Evolutionary conservation across 176 grass and related monocot genomes (phyloP), one percentile per base, ranked within the genome.

Genomic region (Triticum turgidum): DNA sequence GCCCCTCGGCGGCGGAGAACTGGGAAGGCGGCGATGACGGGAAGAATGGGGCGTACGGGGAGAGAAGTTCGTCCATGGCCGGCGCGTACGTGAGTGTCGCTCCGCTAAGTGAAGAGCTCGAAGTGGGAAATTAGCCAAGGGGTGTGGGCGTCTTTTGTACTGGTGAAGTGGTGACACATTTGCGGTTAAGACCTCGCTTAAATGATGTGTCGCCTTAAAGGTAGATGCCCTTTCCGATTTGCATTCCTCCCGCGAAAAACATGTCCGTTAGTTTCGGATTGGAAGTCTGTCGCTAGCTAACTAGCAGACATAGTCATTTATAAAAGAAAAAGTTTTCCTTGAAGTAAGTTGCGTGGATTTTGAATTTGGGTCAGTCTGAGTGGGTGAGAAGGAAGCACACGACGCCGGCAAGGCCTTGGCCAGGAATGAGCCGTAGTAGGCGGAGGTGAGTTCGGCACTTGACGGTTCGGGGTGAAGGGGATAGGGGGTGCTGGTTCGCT

Each of bases 41-140:
- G 22, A 75, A 75, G 38, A 68, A 14, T 6, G 41, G 29, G 15
- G 79, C 21, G 15, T 24, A 68, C 27, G 79, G 42, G 5, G 6
- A 51, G 10, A 81, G 63, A 44, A 81, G 41, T 42, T 68, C 79
- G 63, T 81, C 79, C 79, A 81, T 81, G 78, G 12, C 35, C n/a
- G 13, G 59, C 35, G 45, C 45, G 45, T 12, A 47, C 45, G 33
- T 37, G 35, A 6, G n/a, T 47, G 61, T 65, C 3, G 38, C 61
- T 30, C 15, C 37, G 39, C 35, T 29, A 45, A 41, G 2, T 29
- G 37, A 65, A 18, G 15, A 45, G n/a, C 35, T 80, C 37, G 21
- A 65, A 65, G 7, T 29, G 61, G 37, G 14, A 30, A 33, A 27
- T 14, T 45, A 73, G 25, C 62, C 5, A 5, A 49, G 78, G 41